These are phyloP conservation scores for Wickerhamomyces bovis DNA, from an alignment of 805 yeast genomes.

Conservation along the genomic window DNA sequence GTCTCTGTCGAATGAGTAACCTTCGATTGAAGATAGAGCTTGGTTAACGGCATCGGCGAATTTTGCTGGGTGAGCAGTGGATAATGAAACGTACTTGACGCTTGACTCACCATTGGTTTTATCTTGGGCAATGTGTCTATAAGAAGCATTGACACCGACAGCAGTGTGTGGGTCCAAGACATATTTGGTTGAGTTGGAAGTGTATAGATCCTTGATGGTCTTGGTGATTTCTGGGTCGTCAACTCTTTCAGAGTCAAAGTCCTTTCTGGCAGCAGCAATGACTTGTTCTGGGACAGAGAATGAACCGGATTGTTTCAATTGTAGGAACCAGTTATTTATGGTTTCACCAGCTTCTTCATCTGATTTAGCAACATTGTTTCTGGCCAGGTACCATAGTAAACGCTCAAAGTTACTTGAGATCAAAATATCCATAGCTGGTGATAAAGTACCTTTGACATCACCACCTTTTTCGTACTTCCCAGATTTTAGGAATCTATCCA, in stretches of 20 bases:
- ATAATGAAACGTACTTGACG: constrained; percentile 61
- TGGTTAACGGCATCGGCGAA: constrained; percentile 92
- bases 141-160: constrained; percentile 82
- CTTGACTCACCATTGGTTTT: constrained; percentile 31
- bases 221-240: constrained; percentile 70
- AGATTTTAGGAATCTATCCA: constrained; percentile 83
- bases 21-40: constrained; percentile 59
- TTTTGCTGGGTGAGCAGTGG: constrained; percentile 99
- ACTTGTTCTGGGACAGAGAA: constrained; percentile 65
- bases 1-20: constrained; percentile 79
- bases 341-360: constrained; percentile 72
- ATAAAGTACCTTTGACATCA: constrained; percentile 78
- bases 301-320: constrained; percentile 69
- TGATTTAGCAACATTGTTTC: constrained; percentile 50
- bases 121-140: constrained; percentile 49
- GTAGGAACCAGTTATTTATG: constrained; percentile 69
- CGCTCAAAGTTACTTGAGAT: constrained; percentile 96
- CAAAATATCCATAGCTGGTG: constrained; percentile 98
- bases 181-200: constrained; percentile 53
- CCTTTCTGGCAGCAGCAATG: constrained; percentile 56
- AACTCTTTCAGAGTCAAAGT: constrained; percentile 76
- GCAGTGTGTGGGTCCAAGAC: constrained; percentile 96
- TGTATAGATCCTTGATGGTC: constrained; percentile 69
- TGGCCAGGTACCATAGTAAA: constrained; percentile 87
- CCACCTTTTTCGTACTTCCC: constrained; percentile 77